Percentiles rank a stretch among this genome's conserved stretches.
Conservation (phyloP, 805 yeast species). For the Ogataea kodamae region DNA sequence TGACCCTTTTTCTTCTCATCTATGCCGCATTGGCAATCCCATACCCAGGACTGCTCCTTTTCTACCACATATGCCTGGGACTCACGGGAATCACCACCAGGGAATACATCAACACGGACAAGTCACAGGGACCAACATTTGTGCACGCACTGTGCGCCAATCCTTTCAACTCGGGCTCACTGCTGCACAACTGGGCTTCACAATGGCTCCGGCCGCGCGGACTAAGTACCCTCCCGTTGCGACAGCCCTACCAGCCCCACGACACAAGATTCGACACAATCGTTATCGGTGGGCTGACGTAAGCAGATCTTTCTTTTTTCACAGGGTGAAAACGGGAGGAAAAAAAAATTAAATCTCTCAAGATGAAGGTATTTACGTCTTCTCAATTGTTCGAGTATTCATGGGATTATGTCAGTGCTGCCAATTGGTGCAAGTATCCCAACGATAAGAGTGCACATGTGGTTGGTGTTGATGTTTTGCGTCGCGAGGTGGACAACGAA, state of each 20-base stretch:
- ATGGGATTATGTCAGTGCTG: constrained; percentile 94
- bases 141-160: constrained; percentile 34
- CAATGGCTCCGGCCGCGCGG: constrained; percentile 41
- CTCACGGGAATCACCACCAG: constrained; percentile 65
- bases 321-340: constrained; percentile 4
- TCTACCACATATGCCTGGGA: constrained; percentile 53
- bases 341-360: constrained; percentile 2
- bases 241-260: constrained; percentile 31
- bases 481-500: constrained; percentile 59
- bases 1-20: constrained; percentile 51
- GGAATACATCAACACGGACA: constrained; percentile 56
- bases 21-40: constrained; percentile 42
- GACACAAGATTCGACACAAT: constrained; percentile 38
- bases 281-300: constrained; percentile 14
- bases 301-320: constrained; percentile 2
- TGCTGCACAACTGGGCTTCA: constrained; percentile 31
- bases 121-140: constrained; percentile 22
- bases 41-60: constrained; percentile 54
- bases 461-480: constrained; percentile 83
- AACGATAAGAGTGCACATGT: constrained; percentile 91
- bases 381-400: constrained; percentile 72
- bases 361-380: constrained; percentile 80
- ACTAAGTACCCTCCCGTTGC: constrained; percentile 27
- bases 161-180: constrained; percentile 36
- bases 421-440: constrained; percentile 97